Conservation (phyloP, 805 yeast species). For the Metschnikowia chrysomelidarum region DNA sequence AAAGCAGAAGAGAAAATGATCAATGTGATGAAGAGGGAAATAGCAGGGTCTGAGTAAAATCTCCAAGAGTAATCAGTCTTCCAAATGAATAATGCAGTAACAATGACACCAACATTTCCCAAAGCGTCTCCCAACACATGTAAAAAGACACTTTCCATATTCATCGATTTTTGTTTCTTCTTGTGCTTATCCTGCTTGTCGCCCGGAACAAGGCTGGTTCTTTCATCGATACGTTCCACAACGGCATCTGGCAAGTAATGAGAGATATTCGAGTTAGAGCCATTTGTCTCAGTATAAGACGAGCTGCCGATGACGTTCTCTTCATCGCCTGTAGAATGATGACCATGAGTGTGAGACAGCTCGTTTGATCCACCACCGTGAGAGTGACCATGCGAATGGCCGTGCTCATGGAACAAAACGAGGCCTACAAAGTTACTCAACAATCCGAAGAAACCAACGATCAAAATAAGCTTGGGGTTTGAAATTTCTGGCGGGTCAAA, state of each 20-base stretch:
- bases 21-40: constrained; percentile 80
- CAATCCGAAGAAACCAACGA: constrained; percentile 83
- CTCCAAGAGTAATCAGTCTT: constrained; percentile 88
- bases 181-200: constrained; percentile 16
- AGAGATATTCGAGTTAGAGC: constrained; percentile 28
- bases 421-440: constrained; percentile 81
- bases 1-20: constrained; percentile 90
- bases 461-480: constrained; percentile 78
- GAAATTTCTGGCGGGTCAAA: constrained; percentile 74
- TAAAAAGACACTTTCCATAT: constrained; percentile 95
- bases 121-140: constrained; percentile 96
- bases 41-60: constrained; percentile 79
- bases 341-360: constrained; percentile 24
- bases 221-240: constrained; percentile 42
- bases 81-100: constrained; percentile 91
- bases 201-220: constrained; percentile 30
- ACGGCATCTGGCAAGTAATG: constrained; percentile 47
- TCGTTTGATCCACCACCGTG: constrained; percentile 11
- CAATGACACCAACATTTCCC: constrained; percentile 91
- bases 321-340: constrained; percentile 38
- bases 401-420: constrained; percentile 78
- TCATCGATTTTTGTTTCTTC: constrained; percentile 59
- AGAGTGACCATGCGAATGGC: constrained; percentile 36
- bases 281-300: constrained; percentile 19
- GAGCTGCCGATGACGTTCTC: constrained; percentile 10